Evolutionary conservation across 257 asterid genomes (phyloP).

Genomic region (Handroanthus guayacan): DNA sequence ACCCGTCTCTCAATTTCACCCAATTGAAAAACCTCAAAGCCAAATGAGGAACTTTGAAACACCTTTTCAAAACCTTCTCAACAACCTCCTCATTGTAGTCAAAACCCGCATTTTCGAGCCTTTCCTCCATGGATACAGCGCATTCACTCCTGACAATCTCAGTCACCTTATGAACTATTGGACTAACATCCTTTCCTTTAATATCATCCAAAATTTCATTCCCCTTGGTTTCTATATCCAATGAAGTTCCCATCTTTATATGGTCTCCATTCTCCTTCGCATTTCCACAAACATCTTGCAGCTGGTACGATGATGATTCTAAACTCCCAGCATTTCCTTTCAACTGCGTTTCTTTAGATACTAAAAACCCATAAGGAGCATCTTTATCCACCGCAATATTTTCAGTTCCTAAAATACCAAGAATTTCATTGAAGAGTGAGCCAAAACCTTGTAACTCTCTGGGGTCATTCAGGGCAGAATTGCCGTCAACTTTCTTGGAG

Average conservation of each 20-base stretch:
- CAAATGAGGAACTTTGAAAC: slow-evolving; percentile 79
- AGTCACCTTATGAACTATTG: slow-evolving; percentile 69
- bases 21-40: slow-evolving; percentile 83
- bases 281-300: slow-evolving; percentile 67
- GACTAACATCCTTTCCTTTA: slow-evolving; percentile 58
- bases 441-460: slow-evolving; percentile 41
- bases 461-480: slow-evolving; percentile 32
- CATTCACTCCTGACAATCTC: slow-evolving; percentile 64
- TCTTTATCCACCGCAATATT: slow-evolving; percentile 33
- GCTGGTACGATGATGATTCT: slow-evolving; percentile 29
- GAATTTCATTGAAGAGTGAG: slow-evolving; percentile 73
- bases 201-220: slow-evolving; percentile 24
- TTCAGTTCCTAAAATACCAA: slow-evolving; percentile 66
- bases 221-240: slow-evolving; percentile 20
- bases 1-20: slow-evolving; percentile 60
- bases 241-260: slow-evolving; percentile 22
- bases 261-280: slow-evolving; percentile 44
- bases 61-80: slow-evolving; percentile 79
- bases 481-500: slow-evolving; percentile 36
- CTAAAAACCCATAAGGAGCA: slow-evolving; percentile 35
- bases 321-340: not conserved
- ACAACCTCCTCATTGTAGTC: slow-evolving; percentile 62
- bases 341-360: slow-evolving; percentile 32
- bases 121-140: slow-evolving; percentile 62
- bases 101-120: slow-evolving; percentile 55